Evolutionary conservation across 345 rosid species (phyloP), one percentile per base, ranked within the genome.

Genomic region (Populus pruinosa): DNA sequence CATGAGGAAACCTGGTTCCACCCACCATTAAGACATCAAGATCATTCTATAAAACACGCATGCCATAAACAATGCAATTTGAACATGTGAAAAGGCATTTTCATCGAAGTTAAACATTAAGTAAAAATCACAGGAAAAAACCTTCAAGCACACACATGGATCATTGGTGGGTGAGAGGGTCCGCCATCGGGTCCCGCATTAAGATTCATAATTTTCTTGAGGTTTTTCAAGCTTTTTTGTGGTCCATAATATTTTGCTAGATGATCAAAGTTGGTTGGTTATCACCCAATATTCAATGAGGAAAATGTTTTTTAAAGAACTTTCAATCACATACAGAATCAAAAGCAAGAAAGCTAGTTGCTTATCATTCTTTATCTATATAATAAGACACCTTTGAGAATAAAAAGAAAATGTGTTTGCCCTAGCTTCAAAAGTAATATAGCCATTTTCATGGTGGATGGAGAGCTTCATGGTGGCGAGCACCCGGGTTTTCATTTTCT

Each of bases 1-100:
- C 90, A 62, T 83, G 94, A 8, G 96, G 99, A 76, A 89, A 91
- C 88, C 98, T 93, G 86, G 6, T 56, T 50, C 77, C 59, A 68
- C 53, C 77, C 59, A 68, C 53, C 70, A 75, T 55, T 43, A 8
- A 73, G 66, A 44, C 38, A 77, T 62, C 50, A 76, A 38, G 67
- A 53, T 38, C 10, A 65, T 41, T n/a, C 14, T 21, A 7, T 41
- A 12, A n/a, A n/a, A 2, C 63, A 56, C n/a, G 63, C 29, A 56
- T 56, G 63, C 1, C 63, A n/a, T 56, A 9, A n/a, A 56, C 14
- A 56, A 56, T 56, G 4, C 13, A 56, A 8, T 9, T 25, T 56
- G 62, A 1, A 56, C 2, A 56, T 8, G 8, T n/a, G 27, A 56
- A 23, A 50, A 50, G 5, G 2, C 9, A 18, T 53, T 53, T 53